phyloP scores from a whole-genome alignment of 2,329 filamentous ascomycete species.

The Ampelomyces quisqualis region DNA sequence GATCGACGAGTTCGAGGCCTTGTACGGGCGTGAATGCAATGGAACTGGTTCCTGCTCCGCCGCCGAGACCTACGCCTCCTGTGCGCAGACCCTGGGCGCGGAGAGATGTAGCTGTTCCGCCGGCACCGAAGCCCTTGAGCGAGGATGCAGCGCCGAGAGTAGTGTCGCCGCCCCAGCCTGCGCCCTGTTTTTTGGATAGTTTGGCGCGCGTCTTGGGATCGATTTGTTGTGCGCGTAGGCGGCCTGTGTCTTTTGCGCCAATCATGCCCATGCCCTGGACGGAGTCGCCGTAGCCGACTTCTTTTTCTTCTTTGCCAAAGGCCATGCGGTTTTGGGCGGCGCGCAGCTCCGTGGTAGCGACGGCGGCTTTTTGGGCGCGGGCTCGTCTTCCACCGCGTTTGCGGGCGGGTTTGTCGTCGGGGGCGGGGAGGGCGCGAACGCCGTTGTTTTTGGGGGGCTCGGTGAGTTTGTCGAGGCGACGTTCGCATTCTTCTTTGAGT shows the following conservation, averaged over 20 bases:
- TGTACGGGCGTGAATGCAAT: constrained; percentile 94
- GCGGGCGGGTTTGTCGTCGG: constrained; percentile 90
- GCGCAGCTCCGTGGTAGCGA: constrained; percentile 92
- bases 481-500: constrained; percentile 77
- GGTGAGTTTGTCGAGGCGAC: constrained; percentile 87
- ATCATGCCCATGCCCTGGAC: constrained; percentile 95
- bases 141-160: constrained; percentile 60
- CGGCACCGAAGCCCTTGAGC: constrained; percentile 73
- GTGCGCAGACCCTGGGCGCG: constrained; percentile 77
- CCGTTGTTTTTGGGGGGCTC: constrained; percentile 90
- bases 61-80: constrained; percentile 73
- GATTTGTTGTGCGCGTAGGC: constrained; percentile 82
- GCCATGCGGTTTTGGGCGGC: constrained; percentile 96
- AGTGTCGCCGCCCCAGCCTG: constrained; percentile 82
- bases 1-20: constrained; percentile 91
- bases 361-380: constrained; percentile 92
- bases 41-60: constrained; percentile 70
- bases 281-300: constrained; percentile 86
- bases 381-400: constrained; percentile 90
- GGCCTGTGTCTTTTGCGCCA: constrained; percentile 81
- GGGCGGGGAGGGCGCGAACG: constrained; percentile 79
- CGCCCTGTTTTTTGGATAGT: constrained; percentile 82
- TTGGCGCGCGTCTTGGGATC: constrained; percentile 92
- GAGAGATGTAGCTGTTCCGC: constrained; percentile 66
- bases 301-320: constrained; percentile 92